Evolutionary conservation across 345 rosid genomes (phyloP).

Genomic region (Eucalyptus shirleyi): DNA sequence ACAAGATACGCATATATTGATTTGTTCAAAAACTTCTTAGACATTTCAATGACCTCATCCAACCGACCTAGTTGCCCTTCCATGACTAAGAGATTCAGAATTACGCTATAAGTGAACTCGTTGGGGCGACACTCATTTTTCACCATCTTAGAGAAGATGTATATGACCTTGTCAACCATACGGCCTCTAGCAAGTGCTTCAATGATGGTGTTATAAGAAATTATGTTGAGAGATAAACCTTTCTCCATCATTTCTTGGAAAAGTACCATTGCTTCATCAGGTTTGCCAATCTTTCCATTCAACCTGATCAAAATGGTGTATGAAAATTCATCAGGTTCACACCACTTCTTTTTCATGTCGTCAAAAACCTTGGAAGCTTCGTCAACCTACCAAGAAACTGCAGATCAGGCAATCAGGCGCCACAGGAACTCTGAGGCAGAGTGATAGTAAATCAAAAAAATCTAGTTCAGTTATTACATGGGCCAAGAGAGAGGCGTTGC

Average conservation of each 20-base stretch:
- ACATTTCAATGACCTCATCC: conserved; percentile 50
- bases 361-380: conserved; percentile 59
- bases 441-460: background rate
- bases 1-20: conserved; percentile 72
- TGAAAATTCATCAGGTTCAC: conserved; percentile 67
- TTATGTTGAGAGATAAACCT: conserved; percentile 36
- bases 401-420: conserved; percentile 52
- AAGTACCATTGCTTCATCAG: conserved; percentile 34
- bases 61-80: conserved; percentile 58
- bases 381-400: conserved; percentile 62
- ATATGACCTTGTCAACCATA: conserved; percentile 63
- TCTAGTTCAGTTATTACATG: background rate
- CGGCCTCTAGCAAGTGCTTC: conserved; percentile 54
- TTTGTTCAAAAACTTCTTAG: conserved; percentile 59
- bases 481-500: background rate
- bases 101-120: conserved; percentile 54
- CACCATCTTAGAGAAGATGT: conserved; percentile 69
- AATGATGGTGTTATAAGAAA: conserved; percentile 73
- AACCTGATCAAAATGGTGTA: conserved; percentile 84
- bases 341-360: conserved; percentile 62
- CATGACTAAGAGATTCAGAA: conserved; percentile 45
- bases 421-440: background rate
- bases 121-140: conserved; percentile 45
- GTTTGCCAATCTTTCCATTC: conserved; percentile 61
- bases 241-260: conserved; percentile 64